Conservation (phyloP, 1,139 yeast species). For the Starmera stellimalicola region DNA sequence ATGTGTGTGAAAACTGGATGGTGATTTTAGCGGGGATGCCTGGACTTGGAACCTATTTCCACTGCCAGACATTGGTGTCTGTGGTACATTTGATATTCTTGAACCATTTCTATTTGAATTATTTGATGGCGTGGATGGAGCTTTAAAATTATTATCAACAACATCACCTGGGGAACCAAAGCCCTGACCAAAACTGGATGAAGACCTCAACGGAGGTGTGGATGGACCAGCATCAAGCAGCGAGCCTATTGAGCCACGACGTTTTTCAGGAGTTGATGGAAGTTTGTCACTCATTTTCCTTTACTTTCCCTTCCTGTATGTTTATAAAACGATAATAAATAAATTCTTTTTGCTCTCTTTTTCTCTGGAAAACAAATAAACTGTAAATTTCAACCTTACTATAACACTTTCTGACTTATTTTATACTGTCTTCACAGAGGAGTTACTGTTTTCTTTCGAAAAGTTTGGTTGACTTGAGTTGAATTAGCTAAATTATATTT, state of each 20-base stretch:
- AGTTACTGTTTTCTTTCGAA: too few species aligned
- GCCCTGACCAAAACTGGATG: constrained; percentile 1
- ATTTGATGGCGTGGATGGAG: constrained; percentile 13
- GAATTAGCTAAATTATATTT: too few species aligned
- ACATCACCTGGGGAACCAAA: constrained; percentile 11
- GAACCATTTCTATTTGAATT: constrained; percentile 2
- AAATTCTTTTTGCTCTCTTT: too few species aligned
- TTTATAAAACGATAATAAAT: too few species aligned
- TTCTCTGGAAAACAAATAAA: too few species aligned
- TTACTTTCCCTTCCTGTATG: too few species aligned
- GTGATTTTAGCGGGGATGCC: constrained; percentile 29
- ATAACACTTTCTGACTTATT: too few species aligned
- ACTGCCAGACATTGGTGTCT: constrained; percentile 23
- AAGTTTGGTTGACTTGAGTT: too few species aligned
- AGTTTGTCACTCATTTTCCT: constrained; percentile 1
- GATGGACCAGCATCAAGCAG: constrained; percentile 6
- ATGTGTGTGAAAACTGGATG: constrained; percentile 21
- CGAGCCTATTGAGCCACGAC: constrained; percentile 4
- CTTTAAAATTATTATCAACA: constrained; percentile 2
- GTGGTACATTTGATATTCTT: constrained; percentile 20
- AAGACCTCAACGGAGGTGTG: constrained; percentile 13
- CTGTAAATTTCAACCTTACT: too few species aligned
- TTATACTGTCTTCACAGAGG: too few species aligned
- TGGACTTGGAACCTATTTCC: constrained; percentile 15
- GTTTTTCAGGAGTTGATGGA: constrained; percentile 12